Evolutionary conservation across 768 basidiomycete genomes (phyloP), one percentile per base, ranked within the genome.

Genomic region (Lentinula boryana): DNA sequence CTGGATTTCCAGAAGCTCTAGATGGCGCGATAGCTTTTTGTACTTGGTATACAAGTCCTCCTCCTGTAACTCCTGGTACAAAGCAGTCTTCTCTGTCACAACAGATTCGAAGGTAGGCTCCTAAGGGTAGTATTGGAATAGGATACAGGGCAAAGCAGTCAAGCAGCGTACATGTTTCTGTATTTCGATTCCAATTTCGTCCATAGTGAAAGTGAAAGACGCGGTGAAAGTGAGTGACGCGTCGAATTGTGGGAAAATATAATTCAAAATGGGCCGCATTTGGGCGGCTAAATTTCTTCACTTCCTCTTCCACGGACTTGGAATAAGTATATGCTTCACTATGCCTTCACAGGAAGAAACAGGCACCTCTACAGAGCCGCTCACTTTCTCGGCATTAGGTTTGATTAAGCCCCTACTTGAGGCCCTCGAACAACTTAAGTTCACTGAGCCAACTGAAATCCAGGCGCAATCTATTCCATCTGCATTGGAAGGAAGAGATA

Each of bases 1-100:
- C 68, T 90, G 89, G 31, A 94, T 93, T 56, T 93, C 90, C 40
- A 98, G 86, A 79, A 99, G 93, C 70, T 99, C 95, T 36, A 95
- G 81, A 69, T 99, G 96, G 52, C 93, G 88, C 56, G 91, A 84
- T 54, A 99, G 89, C 69, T 93, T 93, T 83, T 97, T 96, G 85
- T 93, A 97, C 74, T 95, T 97, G 74, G 92, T 87, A 72, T 98
- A 99, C 63, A 98, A 77, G 75, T 98, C 97, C 76, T 98, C 92
- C 65, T 84, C 86, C 68, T 95, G 93, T 35, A 96, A 80, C 67
- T 95, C 91, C 66, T 89, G 87, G 72, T 89, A 84, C 53, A 98
- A 80, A 18, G 90, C 86, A 33, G 89, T 84, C 81, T 95, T 96
- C 78, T 97, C 95, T 57, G 85, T 86, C 58, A 94, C 84, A 61